Evolutionary conservation across 495 filamentous ascomycete genomes (phyloP), one percentile per base, ranked within the genome.

Genomic region (Clohesyomyces aquaticus): DNA sequence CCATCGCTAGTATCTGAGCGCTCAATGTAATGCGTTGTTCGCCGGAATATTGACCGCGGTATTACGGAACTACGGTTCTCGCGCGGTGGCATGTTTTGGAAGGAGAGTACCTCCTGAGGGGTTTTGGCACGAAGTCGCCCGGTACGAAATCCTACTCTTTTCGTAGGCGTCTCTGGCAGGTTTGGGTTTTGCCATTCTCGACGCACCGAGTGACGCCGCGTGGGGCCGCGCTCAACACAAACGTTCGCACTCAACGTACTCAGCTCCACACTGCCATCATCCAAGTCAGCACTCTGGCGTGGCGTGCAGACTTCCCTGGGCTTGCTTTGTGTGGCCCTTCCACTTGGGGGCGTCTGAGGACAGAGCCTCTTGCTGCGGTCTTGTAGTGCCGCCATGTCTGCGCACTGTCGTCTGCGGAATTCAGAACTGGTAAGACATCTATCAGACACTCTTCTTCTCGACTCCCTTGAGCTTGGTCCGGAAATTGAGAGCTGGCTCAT

Each of bases 231-330:
- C 35, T 43, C 29, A 45, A 53, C 47, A 21, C 58, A 60, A 19
- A 67, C 64, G 25, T 62, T 61, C 8, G 64, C 51, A 29, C 58
- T 67, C 27, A 67, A 29, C 10, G 58, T 57, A 51, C 49, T 56
- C 27, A 65, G 46, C 11, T 45, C 25, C 3, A 51, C 18, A 12
- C 32, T 35, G 19, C 35, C 46, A n/a, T 52, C 32, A 11, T 52
- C 52, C 10, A 22, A 21, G 22, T 55, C 49, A 14, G 12, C 8
- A 10, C 8, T 23, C 22, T 35, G 21, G 25, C 45, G 26, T 2
- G 41, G 25, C 25, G 12, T 1, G 47, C 19, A 9, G 19, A 22
- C 6, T 28, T 41, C 12, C 4, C 16, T 41, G 28, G 47, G 25
- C 12, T 16, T 27, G 19, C 29, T 19, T 41, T 10, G 18, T n/a